Evolutionary conservation across 2,329 filamentous ascomycete genomes (phyloP).

Genomic region (Diaporthe batatas): DNA sequence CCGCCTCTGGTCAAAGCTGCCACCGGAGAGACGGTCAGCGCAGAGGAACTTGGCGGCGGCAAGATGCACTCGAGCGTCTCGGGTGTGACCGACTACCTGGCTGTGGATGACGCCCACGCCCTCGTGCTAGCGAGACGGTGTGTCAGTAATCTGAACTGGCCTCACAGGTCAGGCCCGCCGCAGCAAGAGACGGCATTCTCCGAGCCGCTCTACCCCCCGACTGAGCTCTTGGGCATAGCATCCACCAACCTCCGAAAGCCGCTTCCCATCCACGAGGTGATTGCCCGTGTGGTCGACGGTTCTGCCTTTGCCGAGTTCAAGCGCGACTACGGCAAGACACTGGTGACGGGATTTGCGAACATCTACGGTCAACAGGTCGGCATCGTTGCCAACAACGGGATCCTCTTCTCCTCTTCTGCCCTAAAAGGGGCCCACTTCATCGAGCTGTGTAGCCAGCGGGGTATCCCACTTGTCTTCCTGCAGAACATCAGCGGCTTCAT

Average conservation of each 20-base stretch:
- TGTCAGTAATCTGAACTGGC: conserved; percentile 92
- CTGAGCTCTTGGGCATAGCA: conserved; percentile 89
- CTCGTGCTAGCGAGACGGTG: conserved; percentile 86
- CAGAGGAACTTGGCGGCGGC: conserved; percentile 92
- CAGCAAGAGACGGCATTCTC: conserved; percentile 60
- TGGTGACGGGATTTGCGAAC: conserved; percentile 90
- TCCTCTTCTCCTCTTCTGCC: conserved; percentile 89
- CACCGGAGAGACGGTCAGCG: conserved; percentile 90
- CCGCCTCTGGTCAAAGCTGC: conserved; percentile 96
- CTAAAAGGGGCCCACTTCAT: conserved; percentile 98
- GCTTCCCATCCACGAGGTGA: conserved; percentile 89
- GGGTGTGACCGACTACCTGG: conserved; percentile 94
- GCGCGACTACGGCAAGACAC: conserved; percentile 86
- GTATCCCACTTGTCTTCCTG: conserved; percentile 90
- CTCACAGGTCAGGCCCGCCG: conserved; percentile 48
- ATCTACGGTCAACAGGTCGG: conserved; percentile 94
- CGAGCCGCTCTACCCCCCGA: conserved; percentile 82
- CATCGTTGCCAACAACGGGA: conserved; percentile 96
- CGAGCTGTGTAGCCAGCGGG: conserved; percentile 90
- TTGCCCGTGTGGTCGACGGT: conserved; percentile 92
- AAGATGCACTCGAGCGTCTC: conserved; percentile 91
- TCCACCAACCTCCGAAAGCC: conserved; percentile 90
- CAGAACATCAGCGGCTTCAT: conserved; percentile 99
- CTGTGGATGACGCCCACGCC: conserved; percentile 93
- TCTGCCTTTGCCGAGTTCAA: conserved; percentile 96